These are phyloP conservation scores for Erodium texanum DNA, from an alignment of 441 rosid species.

Conservation along the genomic window DNA sequence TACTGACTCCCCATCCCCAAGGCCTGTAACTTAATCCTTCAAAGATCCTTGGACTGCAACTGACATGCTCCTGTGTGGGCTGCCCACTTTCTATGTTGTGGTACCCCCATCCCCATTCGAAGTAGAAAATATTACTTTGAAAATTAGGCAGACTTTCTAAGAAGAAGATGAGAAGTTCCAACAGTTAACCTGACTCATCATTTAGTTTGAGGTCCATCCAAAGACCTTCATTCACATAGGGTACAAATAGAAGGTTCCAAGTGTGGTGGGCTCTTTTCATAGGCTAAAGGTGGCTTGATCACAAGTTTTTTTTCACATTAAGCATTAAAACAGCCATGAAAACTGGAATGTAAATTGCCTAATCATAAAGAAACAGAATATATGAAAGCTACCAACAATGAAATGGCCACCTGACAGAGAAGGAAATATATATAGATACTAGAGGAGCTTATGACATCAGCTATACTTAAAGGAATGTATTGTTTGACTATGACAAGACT, in stretches of 20 bases:
- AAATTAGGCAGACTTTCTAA: neutral
- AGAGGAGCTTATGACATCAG: neutral
- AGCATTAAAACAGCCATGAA: neutral
- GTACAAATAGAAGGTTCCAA: neutral
- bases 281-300: neutral
- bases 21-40: neutral
- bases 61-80: neutral
- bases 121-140: neutral
- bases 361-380: neutral
- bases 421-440: neutral
- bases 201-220: neutral
- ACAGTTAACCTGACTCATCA: neutral
- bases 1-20: neutral
- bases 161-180: neutral
- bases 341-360: neutral
- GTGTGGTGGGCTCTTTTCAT: neutral
- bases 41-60: neutral
- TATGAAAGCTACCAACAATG: neutral
- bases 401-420: neutral
- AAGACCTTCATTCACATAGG: neutral
- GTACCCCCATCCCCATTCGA: neutral
- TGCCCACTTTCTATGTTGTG: neutral
- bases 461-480: neutral
- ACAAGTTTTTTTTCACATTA: neutral
- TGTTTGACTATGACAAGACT: conserved; percentile 7